Evolutionary conservation across 495 filamentous ascomycete species (phyloP), one percentile per base, ranked within the genome.

Genomic region (Echria macrotheca): DNA sequence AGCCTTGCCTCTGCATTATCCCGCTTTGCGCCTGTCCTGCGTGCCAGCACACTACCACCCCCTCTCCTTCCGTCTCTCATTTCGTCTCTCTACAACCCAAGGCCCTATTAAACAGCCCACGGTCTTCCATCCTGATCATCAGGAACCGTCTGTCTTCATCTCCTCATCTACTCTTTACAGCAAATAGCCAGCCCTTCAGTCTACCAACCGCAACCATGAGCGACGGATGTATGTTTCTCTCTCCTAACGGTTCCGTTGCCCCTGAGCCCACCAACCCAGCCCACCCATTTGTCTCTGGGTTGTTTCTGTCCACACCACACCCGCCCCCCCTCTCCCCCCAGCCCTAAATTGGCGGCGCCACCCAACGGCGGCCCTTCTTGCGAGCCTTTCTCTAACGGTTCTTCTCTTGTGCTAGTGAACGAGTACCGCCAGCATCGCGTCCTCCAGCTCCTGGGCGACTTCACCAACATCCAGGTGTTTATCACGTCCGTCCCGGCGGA

Each of bases 381-480:
- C n/a, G n/a, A n/a, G n/a, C n/a, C n/a, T n/a, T n/a, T n/a, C n/a
- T n/a, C n/a, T n/a, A n/a, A n/a, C n/a, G n/a, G n/a, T n/a, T n/a
- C n/a, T n/a, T n/a, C n/a, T n/a, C n/a, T n/a, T n/a, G n/a, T n/a
- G n/a, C n/a, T 63, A 95, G 89, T 94, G 52, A 95, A 96, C 69
- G 80, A 89, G 56, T 84, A 83, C 58, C 85, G 89, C 62, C 83
- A 85, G 50, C 73, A 82, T 59, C 83, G 90, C 63, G 80, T 96
- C 61, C 81, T 85, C 61, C 86, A 95, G 65, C 73, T 95, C 50
- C 85, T 94, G 57, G 77, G 78, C 58, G 89, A 95, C 69, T 96
- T 89, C 72, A 83, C 85, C 50, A 85, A 79, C 46, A 77, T 95
- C 2, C 85, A 94, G 58, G 73, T 83, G 60, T 87, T 86, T 64